Base-by-base conservation (phyloP, 2,329 filamentous ascomycete genomes). In the Parafenestella ontariensis region DNA sequence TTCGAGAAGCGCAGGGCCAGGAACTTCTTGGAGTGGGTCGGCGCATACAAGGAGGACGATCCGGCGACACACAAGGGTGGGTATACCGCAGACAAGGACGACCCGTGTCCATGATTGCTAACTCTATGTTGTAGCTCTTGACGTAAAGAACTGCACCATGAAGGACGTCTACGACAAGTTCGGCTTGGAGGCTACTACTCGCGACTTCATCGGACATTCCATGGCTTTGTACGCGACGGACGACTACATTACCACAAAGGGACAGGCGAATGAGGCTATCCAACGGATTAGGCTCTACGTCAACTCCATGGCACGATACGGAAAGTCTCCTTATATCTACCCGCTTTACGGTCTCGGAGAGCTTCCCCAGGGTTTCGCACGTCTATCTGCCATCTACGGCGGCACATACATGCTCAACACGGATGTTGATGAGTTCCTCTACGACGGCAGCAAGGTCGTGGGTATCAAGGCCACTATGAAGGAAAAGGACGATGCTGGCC, bases 371-470 rank as follows among this genome's bases (percentile, higher is more conserved):
- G 94, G 94, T 56, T 99, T 99, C 72, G 95, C 95, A 61, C 93
- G 95, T 77, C 86, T 99, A 49, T 97, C 93, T 36, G 95, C 95
- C 77, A 98, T 99, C 79, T 98, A 99, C 75, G 95, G 95, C 63
- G 95, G 95, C 68, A 99, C 95, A 46, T 99, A 99, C 82, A 99
- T 99, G 93, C 89, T 99, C 72, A 98, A 98, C 84, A 96, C 95
- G 66, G 87, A 88, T 66, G 85, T 99, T 51, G 90, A 98, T 61
- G 95, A 99, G 82, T 81, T 99, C 64, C 78, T 90, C 58, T 96
- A 95, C 75, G 91, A 96, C 54, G 86, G 83, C 51, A 86, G 85
- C 73, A 96, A 96, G 83, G 91, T 94, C n/a, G 85, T 87, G 15
- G 95, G 95, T 52, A 98, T 99, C 82, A 96, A 96, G 83, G 95